Conservation (phyloP, 2,329 filamentous ascomycete genomes). For the Fusarium citri region DNA sequence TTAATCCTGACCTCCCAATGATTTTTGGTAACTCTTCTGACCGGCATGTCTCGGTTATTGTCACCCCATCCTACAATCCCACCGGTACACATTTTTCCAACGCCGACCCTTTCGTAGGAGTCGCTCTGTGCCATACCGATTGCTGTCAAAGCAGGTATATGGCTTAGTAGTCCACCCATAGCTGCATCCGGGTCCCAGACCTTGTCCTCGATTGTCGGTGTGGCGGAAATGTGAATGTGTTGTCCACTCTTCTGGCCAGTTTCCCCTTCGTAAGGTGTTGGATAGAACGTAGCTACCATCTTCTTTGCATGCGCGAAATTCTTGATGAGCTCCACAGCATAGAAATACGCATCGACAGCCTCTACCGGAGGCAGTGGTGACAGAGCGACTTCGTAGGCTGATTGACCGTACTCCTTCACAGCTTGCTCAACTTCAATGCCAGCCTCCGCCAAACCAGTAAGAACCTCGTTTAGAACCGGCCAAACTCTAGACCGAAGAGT, state of each 20-base stretch:
- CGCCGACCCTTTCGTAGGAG: not conserved
- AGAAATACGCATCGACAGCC: constrained; percentile 8
- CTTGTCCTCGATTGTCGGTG: rapidly evolving
- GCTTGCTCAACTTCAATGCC: constrained; percentile 1
- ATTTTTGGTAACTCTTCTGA: constrained; percentile 6
- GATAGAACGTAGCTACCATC: constrained; percentile 9
- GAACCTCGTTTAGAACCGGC: not conserved
- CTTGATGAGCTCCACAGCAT: not conserved
- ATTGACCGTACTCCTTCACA: constrained; percentile 10
- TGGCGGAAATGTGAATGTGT: constrained; percentile 16
- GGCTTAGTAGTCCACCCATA: constrained; percentile 7
- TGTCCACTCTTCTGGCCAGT: constrained; percentile 9
- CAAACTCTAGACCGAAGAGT: constrained; percentile 3
- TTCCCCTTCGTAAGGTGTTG: not conserved
- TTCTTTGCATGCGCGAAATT: not conserved
- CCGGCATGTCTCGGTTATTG: constrained; percentile 12
- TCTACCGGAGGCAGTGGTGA: constrained; percentile 3
- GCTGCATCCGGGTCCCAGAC: not conserved
- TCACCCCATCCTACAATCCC: constrained; percentile 11
- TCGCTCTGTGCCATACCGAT: constrained; percentile 2
- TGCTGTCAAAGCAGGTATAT: not conserved
- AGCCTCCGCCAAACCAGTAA: not conserved
- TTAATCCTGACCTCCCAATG: constrained; percentile 15
- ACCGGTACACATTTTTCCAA: constrained; percentile 7
- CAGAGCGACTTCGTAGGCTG: constrained; percentile 8